Evolutionary conservation across 768 basidiomycete genomes (phyloP), one percentile per base, ranked within the genome.

Genomic region (Rhodotorula kratochvilovae): DNA sequence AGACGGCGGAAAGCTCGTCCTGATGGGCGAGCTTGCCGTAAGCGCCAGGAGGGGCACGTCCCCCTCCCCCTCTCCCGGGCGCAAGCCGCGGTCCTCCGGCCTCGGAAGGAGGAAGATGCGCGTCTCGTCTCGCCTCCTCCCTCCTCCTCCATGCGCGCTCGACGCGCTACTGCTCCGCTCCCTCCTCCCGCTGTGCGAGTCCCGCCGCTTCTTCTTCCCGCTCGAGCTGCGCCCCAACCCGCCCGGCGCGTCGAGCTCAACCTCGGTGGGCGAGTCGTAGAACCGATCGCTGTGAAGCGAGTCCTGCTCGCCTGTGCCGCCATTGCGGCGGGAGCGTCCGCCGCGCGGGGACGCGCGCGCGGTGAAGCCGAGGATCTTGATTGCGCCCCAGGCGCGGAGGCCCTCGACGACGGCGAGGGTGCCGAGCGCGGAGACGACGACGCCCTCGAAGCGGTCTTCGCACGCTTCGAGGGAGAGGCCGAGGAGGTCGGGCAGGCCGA

Each of bases 391-490:
- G 29, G 29, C 51, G 25, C 70, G 43, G 17, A 53, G 1, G 10
- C 56, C 65, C 16, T 71, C 60, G n/a, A 68, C 62, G 23, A 65
- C 25, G 17, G 45, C 54, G 27, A 68, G 17, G 25, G 54, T 2
- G 5, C 11, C 39, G 11, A 62, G 19, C 15, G 56, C 31, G 23
- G 55, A 46, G n/a, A 63, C 5, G 61, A 71, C 39, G n/a, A 58
- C 23, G 23, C 65, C 61, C 21, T 66, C 65, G 60, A 72, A 67
- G 33, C 56, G 54, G 23, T 73, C 72, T 39, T 73, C 72, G 61
- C 72, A 73, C 16, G 51, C 33, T 23, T 73, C 72, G 31, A 73
- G 55, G 15, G 46, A 53, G 42, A 66, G 33, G 21, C 72, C 72
- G 36, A 73, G 45, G 17, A 71, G 35, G 56, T 66, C 70, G n/a